Base-by-base conservation (phyloP, 2,329 filamentous ascomycete genomes). In the Aspergillus floridensis region DNA sequence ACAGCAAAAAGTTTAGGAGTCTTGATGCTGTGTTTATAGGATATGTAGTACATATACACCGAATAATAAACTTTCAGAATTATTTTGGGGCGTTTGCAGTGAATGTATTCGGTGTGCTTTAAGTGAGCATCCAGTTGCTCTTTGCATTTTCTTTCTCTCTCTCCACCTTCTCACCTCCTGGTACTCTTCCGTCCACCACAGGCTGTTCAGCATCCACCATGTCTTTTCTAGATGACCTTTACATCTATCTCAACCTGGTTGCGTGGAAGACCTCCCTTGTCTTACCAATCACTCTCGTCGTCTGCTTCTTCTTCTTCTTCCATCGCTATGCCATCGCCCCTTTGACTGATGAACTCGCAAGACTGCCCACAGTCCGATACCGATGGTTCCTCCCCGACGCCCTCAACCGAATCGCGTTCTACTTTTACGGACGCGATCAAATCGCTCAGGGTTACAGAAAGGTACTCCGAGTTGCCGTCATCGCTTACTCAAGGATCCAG, bases 391-490 rank as follows among this genome's bases (percentile, higher is more conserved):
- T 71, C 4, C 70, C 70, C 2, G 59, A 66, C 26, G 62, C 67
- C 22, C 10, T 71, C 52, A 72, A 72, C 47, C 62, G 70, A 14
- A 22, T 70, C 7, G 49, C 71, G 11, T 72, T 65, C 60, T 67
- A 68, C 24, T 50, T 66, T 10, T 61, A 60, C 6, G 70, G 63
- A 12, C 61, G 57, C 4, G 60, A 50, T 11, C 62, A 69, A 58
- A 71, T 73, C 16, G 58, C 65, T 49, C 22, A 56, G n/a, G 70
- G 70, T 2, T 73, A 73, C 57, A 54, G 62, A 14, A 66, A 69
- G 61, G 66, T 70, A 22, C 11, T 41, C 53, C n/a, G 12, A 16
- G 12, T 19, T 44, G n/a, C 19, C 11, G n/a, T 21, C 21, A n/a
- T 16, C 10, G 10, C 29, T 12, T 14, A 7, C 24, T 46, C 38